Conservation (phyloP, 116 monocot species). For the Phalaenopsis hybrid region DNA sequence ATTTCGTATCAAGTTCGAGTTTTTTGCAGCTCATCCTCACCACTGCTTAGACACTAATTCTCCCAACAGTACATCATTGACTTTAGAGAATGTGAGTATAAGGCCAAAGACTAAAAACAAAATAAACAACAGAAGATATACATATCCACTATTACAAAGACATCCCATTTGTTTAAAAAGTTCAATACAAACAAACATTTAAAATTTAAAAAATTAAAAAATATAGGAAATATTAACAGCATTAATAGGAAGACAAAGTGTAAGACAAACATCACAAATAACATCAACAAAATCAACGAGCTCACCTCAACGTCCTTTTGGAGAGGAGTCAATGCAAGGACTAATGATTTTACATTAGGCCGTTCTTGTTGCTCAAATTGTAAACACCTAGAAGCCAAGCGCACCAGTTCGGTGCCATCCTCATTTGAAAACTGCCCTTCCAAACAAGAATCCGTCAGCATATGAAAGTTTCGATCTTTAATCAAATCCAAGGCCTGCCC, state of each 20-base stretch:
- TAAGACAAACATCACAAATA: neutral
- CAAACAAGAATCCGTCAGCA: slow-evolving; percentile 92
- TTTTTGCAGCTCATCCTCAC: neutral
- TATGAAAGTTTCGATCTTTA: slow-evolving; percentile 70
- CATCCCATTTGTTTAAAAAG: neutral
- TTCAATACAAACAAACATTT: neutral
- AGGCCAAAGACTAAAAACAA: neutral
- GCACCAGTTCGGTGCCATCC: slow-evolving; percentile 90
- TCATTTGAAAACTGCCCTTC: slow-evolving; percentile 94
- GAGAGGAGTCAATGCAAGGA: slow-evolving; percentile 68
- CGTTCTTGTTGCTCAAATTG: slow-evolving; percentile 85
- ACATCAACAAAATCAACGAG: neutral
- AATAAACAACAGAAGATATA: neutral
- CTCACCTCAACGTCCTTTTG: slow-evolving; percentile 73
- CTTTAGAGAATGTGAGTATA: too few species aligned
- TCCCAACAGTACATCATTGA: too few species aligned
- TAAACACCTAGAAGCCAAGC: slow-evolving; percentile 94
- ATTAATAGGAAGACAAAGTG: neutral
- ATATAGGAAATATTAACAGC: neutral
- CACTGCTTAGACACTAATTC: too few species aligned
- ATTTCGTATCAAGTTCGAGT: neutral
- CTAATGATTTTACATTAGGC: slow-evolving; percentile 74
- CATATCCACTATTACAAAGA: neutral
- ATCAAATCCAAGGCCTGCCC: slow-evolving; percentile 92
- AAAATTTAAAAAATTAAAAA: neutral